Evolutionary conservation across 169 alveolate species (phyloP), one percentile per base, ranked within the genome.

Genomic region (Cryptosporidium parvum): DNA sequence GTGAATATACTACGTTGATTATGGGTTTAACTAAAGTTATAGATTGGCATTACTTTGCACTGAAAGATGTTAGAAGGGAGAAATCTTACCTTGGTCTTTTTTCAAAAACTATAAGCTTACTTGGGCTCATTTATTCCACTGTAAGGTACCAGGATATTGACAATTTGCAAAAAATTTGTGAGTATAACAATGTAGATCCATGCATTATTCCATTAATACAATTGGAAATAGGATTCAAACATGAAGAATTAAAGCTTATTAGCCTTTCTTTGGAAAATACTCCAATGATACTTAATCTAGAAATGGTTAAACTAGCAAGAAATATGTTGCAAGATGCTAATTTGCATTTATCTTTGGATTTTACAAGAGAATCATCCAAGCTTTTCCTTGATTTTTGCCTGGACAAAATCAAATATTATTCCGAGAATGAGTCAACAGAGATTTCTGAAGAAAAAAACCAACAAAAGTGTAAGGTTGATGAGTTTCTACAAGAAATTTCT

Each of bases 321-420:
- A 39, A 12, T 0, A 44, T 62, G 45, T 8, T 80, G 35, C 68
- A 31, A 12, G 75, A 80, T 48, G 45, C 52, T 14, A 23, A 59
- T 21, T 29, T 45, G 42, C 53, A 48, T 21, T 62, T 80, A 59
- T 80, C 89, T 37, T 23, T 48, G 52, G 80, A 80, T 9, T 80
- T 80, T 65, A 59, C 0, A 31, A 67, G 21, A 61, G 42, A 59
- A 26, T 80, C 68, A 0, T 80, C 80, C 4, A 67, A 48, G 52
- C 6, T 80, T 16, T 62, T 59, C 3, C 67, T 80, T 21, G n/a
- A 59, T 7, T 80, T 80, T 80, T 80, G 89, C 48, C 42, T 80
- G 37, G 69, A 80, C 3, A 59, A 62, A 31, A 80, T 80, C 16
- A 80, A 80, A 35, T 26, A 42, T 21, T 58, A 73, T 23, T 45